Evolutionary conservation across 345 rosid genomes (phyloP).

Genomic region (Syzygium oleosum): DNA sequence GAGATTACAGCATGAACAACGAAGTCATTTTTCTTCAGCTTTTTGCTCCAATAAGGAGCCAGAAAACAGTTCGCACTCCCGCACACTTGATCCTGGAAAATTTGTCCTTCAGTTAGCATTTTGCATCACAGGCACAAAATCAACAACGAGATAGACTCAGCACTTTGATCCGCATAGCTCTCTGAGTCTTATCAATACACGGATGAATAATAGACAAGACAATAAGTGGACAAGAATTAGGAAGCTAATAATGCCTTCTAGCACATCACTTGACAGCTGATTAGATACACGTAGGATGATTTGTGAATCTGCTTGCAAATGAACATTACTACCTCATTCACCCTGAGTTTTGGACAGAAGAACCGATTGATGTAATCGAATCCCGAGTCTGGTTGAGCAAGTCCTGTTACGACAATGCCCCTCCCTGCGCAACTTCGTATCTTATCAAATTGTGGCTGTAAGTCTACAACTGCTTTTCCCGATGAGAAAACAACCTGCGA

Average conservation of each 20-base stretch:
- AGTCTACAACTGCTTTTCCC: slow-evolving; percentile 37
- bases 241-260: background rate
- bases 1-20: slow-evolving; percentile 45
- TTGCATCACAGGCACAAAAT: background rate
- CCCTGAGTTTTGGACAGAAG: slow-evolving; percentile 58
- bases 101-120: background rate
- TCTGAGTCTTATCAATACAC: background rate
- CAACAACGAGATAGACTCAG: background rate
- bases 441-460: slow-evolving; percentile 43
- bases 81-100: slow-evolving; percentile 68
- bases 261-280: background rate
- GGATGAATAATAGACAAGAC: background rate
- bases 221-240: background rate
- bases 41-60: slow-evolving; percentile 61
- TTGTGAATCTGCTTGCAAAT: background rate
- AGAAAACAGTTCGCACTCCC: slow-evolving; percentile 81
- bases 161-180: background rate
- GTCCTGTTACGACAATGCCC: slow-evolving; percentile 54
- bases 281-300: background rate
- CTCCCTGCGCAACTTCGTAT: slow-evolving; percentile 39
- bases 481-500: slow-evolving; percentile 61
- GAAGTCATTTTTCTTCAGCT: slow-evolving; percentile 40
- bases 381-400: slow-evolving; percentile 42
- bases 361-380: slow-evolving; percentile 67
- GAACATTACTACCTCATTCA: slow-evolving; percentile 42